Evolutionary conservation across 2,329 filamentous ascomycete species (phyloP).

Genomic region (Claviceps capensis): DNA sequence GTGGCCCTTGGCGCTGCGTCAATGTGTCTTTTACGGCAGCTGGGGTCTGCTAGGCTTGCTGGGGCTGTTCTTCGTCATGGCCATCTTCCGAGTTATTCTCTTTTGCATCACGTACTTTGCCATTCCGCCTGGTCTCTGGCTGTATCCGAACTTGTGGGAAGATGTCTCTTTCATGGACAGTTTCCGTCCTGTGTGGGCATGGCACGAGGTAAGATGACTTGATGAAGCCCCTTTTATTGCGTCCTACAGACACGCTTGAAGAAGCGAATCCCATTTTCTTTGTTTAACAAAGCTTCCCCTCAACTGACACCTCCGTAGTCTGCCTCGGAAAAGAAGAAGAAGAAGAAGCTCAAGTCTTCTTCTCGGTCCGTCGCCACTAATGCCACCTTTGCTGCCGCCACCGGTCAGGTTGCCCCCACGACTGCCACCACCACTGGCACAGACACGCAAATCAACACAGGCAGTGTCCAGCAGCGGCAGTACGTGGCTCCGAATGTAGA

Average conservation of each 20-base stretch:
- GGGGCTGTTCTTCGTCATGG: slow-evolving; percentile 92
- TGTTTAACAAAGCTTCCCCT: too few species aligned
- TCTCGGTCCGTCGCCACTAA: slow-evolving; percentile 22
- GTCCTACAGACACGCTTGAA: too few species aligned
- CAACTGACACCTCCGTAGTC: slow-evolving; percentile 3
- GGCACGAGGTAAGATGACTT: slow-evolving; percentile 73
- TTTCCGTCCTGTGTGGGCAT: slow-evolving; percentile 92
- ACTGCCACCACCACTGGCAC: slow-evolving; percentile 44
- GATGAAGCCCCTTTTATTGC: not conserved
- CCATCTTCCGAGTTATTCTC: slow-evolving; percentile 87
- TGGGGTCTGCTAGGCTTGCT: slow-evolving; percentile 86
- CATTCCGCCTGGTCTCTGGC: slow-evolving; percentile 79
- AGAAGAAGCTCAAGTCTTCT: slow-evolving; percentile 37
- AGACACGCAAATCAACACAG: slow-evolving; percentile 37
- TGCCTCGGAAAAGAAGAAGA: slow-evolving; percentile 29
- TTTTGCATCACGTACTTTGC: slow-evolving; percentile 87
- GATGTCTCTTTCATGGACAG: slow-evolving; percentile 97
- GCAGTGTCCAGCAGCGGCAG: slow-evolving; percentile 24
- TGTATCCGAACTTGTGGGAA: slow-evolving; percentile 96
- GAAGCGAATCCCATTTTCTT: too few species aligned
- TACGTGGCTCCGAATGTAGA: slow-evolving; percentile 40
- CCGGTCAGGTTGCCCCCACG: slow-evolving; percentile 38
- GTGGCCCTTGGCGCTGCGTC: slow-evolving; percentile 81
- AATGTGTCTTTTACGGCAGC: slow-evolving; percentile 93
- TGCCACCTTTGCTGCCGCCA: slow-evolving; percentile 35